Evolutionary conservation across 345 rosid species (phyloP).

Genomic region (Eucalyptus decipiens): DNA sequence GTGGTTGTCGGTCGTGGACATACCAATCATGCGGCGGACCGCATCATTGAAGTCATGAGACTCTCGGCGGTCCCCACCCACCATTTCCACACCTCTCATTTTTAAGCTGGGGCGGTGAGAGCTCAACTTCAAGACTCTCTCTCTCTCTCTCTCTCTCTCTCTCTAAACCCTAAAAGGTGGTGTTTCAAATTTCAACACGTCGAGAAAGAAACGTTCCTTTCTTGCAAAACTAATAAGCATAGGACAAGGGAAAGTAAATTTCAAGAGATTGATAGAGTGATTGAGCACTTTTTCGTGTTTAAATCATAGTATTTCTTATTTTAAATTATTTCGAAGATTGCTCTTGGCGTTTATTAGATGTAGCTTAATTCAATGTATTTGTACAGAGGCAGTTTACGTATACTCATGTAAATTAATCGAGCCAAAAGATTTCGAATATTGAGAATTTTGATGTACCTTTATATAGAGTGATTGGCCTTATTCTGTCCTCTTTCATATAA

Average conservation of each 20-base stretch:
- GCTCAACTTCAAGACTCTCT: neutral
- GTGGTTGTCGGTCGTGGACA: constrained; percentile 56
- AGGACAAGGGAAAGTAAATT: neutral
- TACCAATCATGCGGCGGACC: constrained; percentile 68
- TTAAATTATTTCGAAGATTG: neutral
- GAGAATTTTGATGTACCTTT: neutral
- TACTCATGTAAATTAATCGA: neutral
- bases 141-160: neutral
- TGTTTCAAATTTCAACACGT: neutral
- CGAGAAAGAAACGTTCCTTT: neutral
- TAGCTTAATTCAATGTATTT: neutral
- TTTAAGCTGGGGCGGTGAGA: constrained; percentile 16
- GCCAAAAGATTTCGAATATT: neutral
- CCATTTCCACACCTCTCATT: neutral
- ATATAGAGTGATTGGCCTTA: neutral
- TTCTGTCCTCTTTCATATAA: neutral
- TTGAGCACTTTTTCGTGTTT: neutral
- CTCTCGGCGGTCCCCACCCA: constrained; percentile 28
- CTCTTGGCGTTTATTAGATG: neutral
- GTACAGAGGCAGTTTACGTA: rapidly evolving
- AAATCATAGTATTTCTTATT: neutral
- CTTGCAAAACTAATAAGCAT: neutral
- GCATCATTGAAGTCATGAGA: constrained; percentile 37
- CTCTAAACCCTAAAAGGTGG: neutral
- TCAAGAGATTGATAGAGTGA: neutral